phyloP scores from a whole-genome alignment of 2,329 filamentous ascomycete genomes.

The Phoma sp. region DNA sequence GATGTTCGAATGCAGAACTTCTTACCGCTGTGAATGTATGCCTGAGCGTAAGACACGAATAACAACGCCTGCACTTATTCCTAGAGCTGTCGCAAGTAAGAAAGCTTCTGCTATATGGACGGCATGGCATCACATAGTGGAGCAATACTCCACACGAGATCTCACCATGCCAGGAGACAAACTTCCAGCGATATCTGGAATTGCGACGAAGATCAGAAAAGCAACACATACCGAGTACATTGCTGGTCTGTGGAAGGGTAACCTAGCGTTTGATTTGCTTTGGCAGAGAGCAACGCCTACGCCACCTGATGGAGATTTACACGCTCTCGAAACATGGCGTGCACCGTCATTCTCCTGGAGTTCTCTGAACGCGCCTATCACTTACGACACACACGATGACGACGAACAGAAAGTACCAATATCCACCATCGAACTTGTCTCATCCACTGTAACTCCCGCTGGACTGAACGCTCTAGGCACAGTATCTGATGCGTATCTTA shows the following conservation, averaged over 20 bases:
- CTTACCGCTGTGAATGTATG: conserved; percentile 42
- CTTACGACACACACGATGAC: conserved; percentile 29
- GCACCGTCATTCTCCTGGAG: conserved; percentile 45
- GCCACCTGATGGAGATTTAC: conserved; percentile 5
- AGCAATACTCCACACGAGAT: conserved; percentile 35
- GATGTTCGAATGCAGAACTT: conserved; percentile 44
- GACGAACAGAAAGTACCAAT: conserved; percentile 28
- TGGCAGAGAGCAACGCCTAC: conserved; percentile 27
- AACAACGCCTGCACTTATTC: conserved; percentile 41
- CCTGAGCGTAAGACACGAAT: conserved; percentile 33
- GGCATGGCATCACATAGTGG: conserved; percentile 42
- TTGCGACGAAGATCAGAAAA: conserved; percentile 39
- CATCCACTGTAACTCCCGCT: conserved; percentile 19
- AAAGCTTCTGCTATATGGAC: conserved; percentile 28
- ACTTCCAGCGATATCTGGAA: conserved; percentile 43
- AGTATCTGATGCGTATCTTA: conserved; percentile 30
- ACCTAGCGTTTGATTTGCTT: conserved; percentile 39
- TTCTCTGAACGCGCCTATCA: conserved; percentile 33
- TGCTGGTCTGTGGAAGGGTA: conserved; percentile 42
- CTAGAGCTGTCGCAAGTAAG: conserved; percentile 38
- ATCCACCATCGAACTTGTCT: conserved; percentile 24
- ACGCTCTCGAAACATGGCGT: conserved; percentile 31
- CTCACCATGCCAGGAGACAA: conserved; percentile 39
- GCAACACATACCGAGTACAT: conserved; percentile 40
- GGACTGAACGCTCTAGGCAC: conserved; percentile 39